Base-by-base conservation (phyloP, 2,329 filamentous ascomycete species). In the Ophiostoma pallidulum region DNA sequence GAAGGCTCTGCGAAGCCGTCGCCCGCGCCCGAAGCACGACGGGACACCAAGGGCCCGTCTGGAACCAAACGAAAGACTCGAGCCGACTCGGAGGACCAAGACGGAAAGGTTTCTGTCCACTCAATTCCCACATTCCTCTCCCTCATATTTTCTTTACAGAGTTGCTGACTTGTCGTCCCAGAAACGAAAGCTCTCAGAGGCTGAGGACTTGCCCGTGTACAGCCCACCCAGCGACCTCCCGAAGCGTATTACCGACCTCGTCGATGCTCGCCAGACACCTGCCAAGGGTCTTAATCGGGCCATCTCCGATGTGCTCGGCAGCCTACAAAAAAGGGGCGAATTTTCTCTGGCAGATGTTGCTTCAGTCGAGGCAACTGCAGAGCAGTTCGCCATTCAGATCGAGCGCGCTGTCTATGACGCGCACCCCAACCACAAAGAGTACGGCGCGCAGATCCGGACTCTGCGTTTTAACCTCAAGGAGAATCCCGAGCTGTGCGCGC, bases 401-500 rank as follows among this genome's bases (percentile, higher is more conserved):
- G 90, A 96, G 67, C 79, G 87, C 57, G 78, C 78, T 4, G 75
- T 82, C 13, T 69, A 74, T 49, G 75, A 77, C 52, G 73, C 71
- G 0, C 75, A 82, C 48, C 68, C 71, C 0, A 67, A 66, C 29
- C 67, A 71, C 20, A 68, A 69, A 49, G 68, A 78, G 44, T 80
- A 79, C 56, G 69, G 61, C 13, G 68, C 69, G 29, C 78, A 95
- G 64, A 76, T 89, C 57, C 81, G 88, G 53, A 80, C 83, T 38
- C 77, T 98, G 55, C 71, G 80, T 41, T 86, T 86, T 66, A 97
- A 97, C 66, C 72, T 96, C 51, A 95, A 94, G 73, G 83, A 82
- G 60, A 98, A 98, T 63, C 68, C 80, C 47, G 80, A 88, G 56
- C 72, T 98, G 38, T 78, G 85, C 45, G 77, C 82, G 58, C 79